phyloP scores from a whole-genome alignment of 805 yeast species.

The Pichia manshurica region DNA sequence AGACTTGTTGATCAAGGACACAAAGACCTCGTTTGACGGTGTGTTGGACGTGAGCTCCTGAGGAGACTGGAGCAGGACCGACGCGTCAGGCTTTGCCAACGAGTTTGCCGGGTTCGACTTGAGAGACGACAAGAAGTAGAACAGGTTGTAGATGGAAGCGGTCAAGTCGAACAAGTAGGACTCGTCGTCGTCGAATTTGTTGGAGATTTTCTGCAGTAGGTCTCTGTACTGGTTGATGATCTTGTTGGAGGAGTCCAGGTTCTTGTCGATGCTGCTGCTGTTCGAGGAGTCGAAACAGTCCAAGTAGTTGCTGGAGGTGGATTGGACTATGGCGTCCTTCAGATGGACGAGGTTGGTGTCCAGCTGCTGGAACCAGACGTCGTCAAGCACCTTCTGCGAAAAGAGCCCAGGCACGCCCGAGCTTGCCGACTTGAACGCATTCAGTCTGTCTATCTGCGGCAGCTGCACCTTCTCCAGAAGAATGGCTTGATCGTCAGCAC shows the following conservation, averaged over 20 bases:
- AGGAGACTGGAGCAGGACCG: conserved; percentile 31
- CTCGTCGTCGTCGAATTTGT: conserved; percentile 26
- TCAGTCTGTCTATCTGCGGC: conserved; percentile 24
- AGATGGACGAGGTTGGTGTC: conserved; percentile 35
- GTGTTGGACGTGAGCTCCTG: conserved; percentile 24
- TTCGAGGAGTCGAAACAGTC: conserved; percentile 23
- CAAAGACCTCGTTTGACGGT: conserved; percentile 27
- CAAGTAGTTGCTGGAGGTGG: conserved; percentile 25
- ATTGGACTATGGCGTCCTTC: conserved; percentile 32
- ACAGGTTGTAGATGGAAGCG: conserved; percentile 42
- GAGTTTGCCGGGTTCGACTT: conserved; percentile 20
- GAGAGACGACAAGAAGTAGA: conserved; percentile 43
- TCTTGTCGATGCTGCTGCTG: neutral
- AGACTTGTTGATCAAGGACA: conserved; percentile 46
- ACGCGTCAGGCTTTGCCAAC: conserved; percentile 21
- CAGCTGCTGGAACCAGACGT: conserved; percentile 46
- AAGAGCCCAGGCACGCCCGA: conserved; percentile 46
- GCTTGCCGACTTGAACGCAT: conserved; percentile 18
- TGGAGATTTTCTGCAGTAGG: conserved; percentile 37
- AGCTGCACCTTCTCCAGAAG: conserved; percentile 18
- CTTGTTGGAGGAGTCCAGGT: conserved; percentile 23
- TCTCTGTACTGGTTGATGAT: conserved; percentile 28
- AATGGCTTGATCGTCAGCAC: neutral
- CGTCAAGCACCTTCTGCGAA: conserved; percentile 41
- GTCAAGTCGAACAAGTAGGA: conserved; percentile 40